Base-by-base conservation (phyloP, 371 early-diverging fungal species). In the Quaeritorhiza haematococci region DNA sequence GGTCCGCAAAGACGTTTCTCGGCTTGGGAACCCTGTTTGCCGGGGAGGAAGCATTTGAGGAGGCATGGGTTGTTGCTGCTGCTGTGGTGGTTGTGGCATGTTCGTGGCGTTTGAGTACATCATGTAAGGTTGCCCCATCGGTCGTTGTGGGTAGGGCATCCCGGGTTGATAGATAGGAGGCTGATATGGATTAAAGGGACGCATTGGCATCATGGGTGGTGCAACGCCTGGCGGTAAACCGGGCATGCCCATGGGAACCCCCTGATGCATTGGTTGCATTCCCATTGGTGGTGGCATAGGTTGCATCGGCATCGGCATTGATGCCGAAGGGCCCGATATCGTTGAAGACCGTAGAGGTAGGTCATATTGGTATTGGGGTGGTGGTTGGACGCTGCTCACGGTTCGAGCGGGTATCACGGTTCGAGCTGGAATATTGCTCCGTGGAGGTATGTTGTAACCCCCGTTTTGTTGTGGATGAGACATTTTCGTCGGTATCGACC, bases 381-480 rank as follows among this genome's bases (percentile, higher is more conserved):
- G 61, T 3, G 55, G 44, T 7, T 55, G 61, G 28, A 61, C n/a
- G n/a, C n/a, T 61, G 55, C 48, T 61, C 17, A 55, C 55, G 17
- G 54, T 28, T 23, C 23, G 34, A 17, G 41, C 55, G 34, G 55
- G 41, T 10, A 45, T 10, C 4, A 35, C 38, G 8, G 28, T 28
- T 10, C 50, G 49, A 3, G 49, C 33, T 15, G 61, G 61, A 41
- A 49, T 48, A 38, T 55, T 55, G n/a, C 61, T 35, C n/a, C 61
- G 54, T 5, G 61, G 61, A 24, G 61, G 61, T 10, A 61, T 61
- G 32, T 42, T 55, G 17, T 55, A 55, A 2, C 43, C 30, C 17
- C 43, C 21, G 28, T 54, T 54, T 28, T 54, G 54, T 54, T 44
- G 54, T 17, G 49, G 49, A 15, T 35, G 54, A 21, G 43, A n/a